Percentiles rank a stretch among this genome's conserved stretches.
These are phyloP conservation scores for Vanilla planifolia DNA, from an alignment of 106 monocot genomes.

Conservation along the genomic window DNA sequence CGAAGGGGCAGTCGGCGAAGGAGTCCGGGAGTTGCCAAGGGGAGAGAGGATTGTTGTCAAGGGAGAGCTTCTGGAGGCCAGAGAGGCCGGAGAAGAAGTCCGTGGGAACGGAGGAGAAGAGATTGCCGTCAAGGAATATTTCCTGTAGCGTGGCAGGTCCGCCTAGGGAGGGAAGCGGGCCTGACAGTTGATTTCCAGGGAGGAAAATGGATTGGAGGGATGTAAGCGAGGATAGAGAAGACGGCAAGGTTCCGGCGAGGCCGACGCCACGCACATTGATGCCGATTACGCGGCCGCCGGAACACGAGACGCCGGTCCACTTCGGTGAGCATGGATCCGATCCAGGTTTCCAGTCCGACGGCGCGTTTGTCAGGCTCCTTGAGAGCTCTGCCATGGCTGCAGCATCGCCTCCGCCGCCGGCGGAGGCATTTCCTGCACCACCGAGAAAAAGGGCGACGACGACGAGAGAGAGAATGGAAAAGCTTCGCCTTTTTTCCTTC, in stretches of 20 bases:
- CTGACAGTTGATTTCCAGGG: slow-evolving; percentile 41
- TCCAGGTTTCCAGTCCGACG: slow-evolving; percentile 7
- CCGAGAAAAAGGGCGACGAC: neutral
- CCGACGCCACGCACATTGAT: slow-evolving; percentile 30
- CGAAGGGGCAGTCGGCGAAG: slow-evolving; percentile 18
- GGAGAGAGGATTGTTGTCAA: slow-evolving; percentile 51
- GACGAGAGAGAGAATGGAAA: neutral
- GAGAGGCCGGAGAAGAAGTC: slow-evolving; percentile 59
- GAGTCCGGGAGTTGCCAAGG: slow-evolving; percentile 47
- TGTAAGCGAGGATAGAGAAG: slow-evolving; percentile 27
- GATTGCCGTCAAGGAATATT: slow-evolving; percentile 41
- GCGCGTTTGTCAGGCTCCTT: slow-evolving; percentile 2
- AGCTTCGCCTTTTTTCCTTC: neutral
- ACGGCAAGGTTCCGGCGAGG: slow-evolving; percentile 39
- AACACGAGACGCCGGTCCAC: slow-evolving; percentile 58
- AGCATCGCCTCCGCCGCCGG: slow-evolving; percentile 1
- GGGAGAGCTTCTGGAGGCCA: slow-evolving; percentile 28
- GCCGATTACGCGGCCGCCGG: slow-evolving; percentile 31
- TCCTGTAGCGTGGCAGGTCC: slow-evolving; percentile 27
- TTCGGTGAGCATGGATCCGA: slow-evolving; percentile 6
- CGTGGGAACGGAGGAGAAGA: slow-evolving; percentile 40
- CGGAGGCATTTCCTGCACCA: slow-evolving; percentile 1
- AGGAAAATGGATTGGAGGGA: slow-evolving; percentile 44
- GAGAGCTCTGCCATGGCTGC: slow-evolving; percentile 1
- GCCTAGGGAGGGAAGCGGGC: slow-evolving; percentile 48